Evolutionary conservation across 2,329 filamentous ascomycete genomes (phyloP), one percentile per base, ranked within the genome.

Genomic region (Beauveria varroae): DNA sequence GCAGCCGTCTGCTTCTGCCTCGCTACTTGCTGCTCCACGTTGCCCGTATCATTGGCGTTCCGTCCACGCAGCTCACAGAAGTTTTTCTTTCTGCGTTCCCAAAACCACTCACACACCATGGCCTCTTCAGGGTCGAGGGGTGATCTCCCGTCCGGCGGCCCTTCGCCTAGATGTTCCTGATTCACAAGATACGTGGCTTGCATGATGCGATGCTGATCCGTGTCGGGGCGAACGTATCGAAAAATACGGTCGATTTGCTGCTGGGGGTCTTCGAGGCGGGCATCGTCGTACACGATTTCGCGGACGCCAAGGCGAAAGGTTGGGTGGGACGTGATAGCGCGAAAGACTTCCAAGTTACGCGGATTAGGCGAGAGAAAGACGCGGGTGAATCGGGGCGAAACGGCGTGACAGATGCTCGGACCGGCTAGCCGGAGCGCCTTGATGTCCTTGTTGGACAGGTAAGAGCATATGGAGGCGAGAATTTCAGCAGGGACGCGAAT

Each of bases 251-350:
- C 46, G 3, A 3, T 6, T 1, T 4, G 16, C 12, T 9, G 6
- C 5, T 2, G 3, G 5, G 46, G 46, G 34, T 52, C 28, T 16
- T 12, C 24, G 61, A 60, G 58, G 24, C 58, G 62, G 7, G 66
- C 66, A 56, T 76, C 73, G 26, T 77, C 72, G 72, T 71, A 78
- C 40, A 80, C 68, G 5, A 79, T 70, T 60, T 79, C 75, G 3
- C 53, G 63, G 8, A 79, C 66, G 1, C 63, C 44, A 1, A 64
- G 51, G 4, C 71, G 69, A 54, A 74, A 73, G 1, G 47, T 61
- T 5, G 72, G 68, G 63, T 78, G 71, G 10, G 72, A 64, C 9
- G 76, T 71, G 55, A 79, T 66, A 16, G 69, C 67, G 2, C 69
- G 67, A 24, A 76, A 70, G 5, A 75, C 74, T 3, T 70, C 50